phyloP scores from a whole-genome alignment of 352 stramenopile genomes.

The Globisporangium spinosum region DNA sequence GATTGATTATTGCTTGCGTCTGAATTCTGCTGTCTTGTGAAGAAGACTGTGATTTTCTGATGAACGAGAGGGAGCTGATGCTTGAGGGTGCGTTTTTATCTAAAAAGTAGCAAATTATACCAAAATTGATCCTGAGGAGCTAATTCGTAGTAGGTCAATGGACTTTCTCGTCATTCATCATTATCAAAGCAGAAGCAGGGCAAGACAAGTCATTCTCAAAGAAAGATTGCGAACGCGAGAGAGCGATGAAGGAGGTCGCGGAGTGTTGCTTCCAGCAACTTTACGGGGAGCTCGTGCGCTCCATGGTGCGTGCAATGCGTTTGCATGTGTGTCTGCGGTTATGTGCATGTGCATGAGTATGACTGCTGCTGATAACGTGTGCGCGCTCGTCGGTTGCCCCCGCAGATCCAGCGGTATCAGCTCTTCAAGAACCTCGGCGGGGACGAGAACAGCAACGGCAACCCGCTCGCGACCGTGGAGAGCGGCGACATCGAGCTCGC shows the following conservation, averaged over 20 bases:
- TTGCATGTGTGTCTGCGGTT: background rate
- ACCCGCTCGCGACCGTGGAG: slow-evolving; percentile 18
- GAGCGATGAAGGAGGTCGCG: slow-evolving; percentile 74
- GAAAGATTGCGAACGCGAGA: background rate
- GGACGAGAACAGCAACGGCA: slow-evolving; percentile 5
- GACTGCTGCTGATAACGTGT: slow-evolving; percentile 1
- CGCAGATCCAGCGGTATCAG: slow-evolving; percentile 67
- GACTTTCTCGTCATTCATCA: background rate
- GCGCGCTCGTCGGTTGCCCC: background rate
- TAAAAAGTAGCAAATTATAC: background rate
- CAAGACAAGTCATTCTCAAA: background rate
- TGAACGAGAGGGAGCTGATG: background rate
- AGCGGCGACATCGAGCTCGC: slow-evolving; percentile 39
- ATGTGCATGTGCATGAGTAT: too few species aligned
- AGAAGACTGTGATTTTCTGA: background rate
- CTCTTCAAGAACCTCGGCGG: slow-evolving; percentile 28
- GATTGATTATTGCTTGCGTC: background rate
- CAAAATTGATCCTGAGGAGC: background rate
- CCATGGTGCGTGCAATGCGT: slow-evolving; percentile 48
- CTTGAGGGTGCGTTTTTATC: background rate
- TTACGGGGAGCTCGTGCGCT: slow-evolving; percentile 83
- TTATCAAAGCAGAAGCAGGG: background rate
- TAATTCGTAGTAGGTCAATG: background rate
- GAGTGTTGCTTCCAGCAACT: slow-evolving; percentile 88
- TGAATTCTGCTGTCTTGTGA: background rate